These are phyloP conservation scores for Plectosphaerella cucumerina DNA, from an alignment of 2,329 filamentous ascomycete species.

Conservation along the genomic window DNA sequence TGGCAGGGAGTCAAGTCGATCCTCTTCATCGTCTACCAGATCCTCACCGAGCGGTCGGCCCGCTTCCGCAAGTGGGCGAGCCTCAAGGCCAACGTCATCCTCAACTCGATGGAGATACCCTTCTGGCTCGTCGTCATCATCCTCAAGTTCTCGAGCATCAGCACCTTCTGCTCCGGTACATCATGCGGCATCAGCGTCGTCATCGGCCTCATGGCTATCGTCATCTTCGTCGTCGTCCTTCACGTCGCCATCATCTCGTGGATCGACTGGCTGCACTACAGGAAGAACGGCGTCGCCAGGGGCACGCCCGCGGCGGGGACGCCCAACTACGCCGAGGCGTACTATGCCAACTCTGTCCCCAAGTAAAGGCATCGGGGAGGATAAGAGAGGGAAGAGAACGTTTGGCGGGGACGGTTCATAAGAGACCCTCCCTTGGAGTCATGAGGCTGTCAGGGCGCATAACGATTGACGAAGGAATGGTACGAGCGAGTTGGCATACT, in stretches of 20 bases:
- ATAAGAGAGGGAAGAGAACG: too few relatives aligned
- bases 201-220: not conserved
- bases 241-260: not conserved
- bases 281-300: not conserved
- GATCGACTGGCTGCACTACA: not conserved
- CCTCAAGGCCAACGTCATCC: constrained; percentile 33
- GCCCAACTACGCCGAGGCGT: not conserved
- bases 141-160: constrained; percentile 10
- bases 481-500: too few relatives aligned
- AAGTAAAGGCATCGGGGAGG: not conserved
- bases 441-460: too few relatives aligned
- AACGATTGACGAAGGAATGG: too few relatives aligned
- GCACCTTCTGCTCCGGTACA: constrained; percentile 5
- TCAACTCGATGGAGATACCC: constrained; percentile 34
- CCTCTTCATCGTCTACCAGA: constrained; percentile 33
- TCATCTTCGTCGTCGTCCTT: not conserved
- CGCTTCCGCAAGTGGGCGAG: constrained; percentile 29
- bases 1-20: constrained; percentile 30
- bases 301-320: not conserved
- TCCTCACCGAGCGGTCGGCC: constrained; percentile 29
- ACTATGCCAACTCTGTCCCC: not conserved
- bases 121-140: constrained; percentile 31
- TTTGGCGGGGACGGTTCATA: too few relatives aligned
- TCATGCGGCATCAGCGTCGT: constrained; percentile 7
- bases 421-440: too few relatives aligned